Evolutionary conservation across 1,284 basidiomycete species (phyloP), one percentile per base, ranked within the genome.

Genomic region (Puccinia polysora): DNA sequence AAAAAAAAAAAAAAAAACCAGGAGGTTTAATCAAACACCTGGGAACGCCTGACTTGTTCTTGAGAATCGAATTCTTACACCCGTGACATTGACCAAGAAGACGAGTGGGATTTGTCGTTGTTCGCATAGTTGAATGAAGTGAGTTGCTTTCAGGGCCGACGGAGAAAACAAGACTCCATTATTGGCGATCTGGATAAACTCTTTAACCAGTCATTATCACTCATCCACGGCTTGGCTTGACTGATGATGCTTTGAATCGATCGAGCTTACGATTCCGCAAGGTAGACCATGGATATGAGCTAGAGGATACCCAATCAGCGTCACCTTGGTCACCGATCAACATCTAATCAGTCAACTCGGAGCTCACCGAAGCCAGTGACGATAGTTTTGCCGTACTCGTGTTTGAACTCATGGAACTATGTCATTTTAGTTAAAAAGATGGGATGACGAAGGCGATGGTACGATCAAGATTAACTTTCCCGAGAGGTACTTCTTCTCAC

Each of bases 161-260:
- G 91, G 90, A 3, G 91, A 94, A 81, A 97, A 92, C 28, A 97
- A 82, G 73, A 96, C 92, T 74, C 93, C 93, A 77, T 94, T 94
- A 82, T 97, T 97, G 47, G 88, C 94, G 40, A 95, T 85, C 76
- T 76, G 64, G 12, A 14, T 7, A 32, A n/a, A n/a, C n/a, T n/a
- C 40, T 45, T 45, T 15, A 60, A 18, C 18, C 14, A 0, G 55
- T 32, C 14, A 50, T 34, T 23, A 52, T 68, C 4, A 38, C 20
- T 34, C 55, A 14, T 25, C 14, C 18, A 14, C 2, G 10, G 40
- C 30, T 45, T 34, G 5, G 23, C 1, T 8, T 28, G 25, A 36
- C 23, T 62, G 32, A 67, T 52, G 6, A 23, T 23, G 38, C 20
- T 60, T 36, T 18, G 15, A 36, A 34, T 28, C 7, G 25, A 5